Evolutionary conservation across 2,329 filamentous ascomycete genomes (phyloP), one percentile per base, ranked within the genome.

Genomic region (Claviceps humidiphila): DNA sequence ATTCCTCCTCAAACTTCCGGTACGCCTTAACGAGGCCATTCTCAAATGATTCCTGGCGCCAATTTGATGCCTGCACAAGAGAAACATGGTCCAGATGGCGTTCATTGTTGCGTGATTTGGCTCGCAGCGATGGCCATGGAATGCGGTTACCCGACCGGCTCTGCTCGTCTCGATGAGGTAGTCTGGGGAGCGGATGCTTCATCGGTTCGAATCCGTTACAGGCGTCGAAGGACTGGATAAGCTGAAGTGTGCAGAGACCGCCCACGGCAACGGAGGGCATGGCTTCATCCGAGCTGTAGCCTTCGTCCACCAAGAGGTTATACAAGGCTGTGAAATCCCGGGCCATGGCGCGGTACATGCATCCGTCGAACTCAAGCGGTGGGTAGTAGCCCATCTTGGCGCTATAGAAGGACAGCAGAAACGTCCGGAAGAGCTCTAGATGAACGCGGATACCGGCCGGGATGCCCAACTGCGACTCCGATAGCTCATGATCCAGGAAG

Each of bases 401-500:
- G 1, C 79, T 71, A 61, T 89, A 90, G 59, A 81, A 84, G 0
- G 73, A 72, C 26, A 82, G 72, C 1, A 93, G 65, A 56, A 87
- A 86, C 8, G 77, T 75, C 47, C 86, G 75, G 63, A 91, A 91
- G 1, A 78, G 77, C 55, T 89, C 81, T 1, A 91, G 74, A 59
- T 93, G 87, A 3, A 77, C 73, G 56, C 82, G 72, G 4, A 80
- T 76, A 0, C 74, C 77, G 1, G 73, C 65, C 1, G 81, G 72
- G 1, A 90, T 72, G 2, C 83, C 84, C n/a, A 89, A 68, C 51
- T 82, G 70, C 1, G 79, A 68, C 47, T 84, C 74, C 0, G 82
- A 84, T 3, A 90, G 69, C 55, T 89, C 85, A 30, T 86, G 77
- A 47, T 84, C 78, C 6, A 90, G 74, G 60, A 93, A 89, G 6